Base-by-base conservation (phyloP, 139 green algal species). In the Trebouxia sp. region DNA sequence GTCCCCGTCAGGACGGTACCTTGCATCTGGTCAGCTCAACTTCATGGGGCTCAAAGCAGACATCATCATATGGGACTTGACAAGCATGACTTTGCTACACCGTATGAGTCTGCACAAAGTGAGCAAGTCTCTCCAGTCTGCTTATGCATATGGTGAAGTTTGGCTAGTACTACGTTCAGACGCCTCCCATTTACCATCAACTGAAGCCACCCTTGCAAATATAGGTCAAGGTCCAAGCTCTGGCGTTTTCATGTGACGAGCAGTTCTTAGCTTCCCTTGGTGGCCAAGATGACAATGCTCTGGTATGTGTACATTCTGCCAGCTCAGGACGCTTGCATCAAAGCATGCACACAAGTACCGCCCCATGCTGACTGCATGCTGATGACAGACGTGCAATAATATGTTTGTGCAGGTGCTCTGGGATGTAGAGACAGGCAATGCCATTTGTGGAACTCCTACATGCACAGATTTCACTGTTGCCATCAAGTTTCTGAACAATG, bases 11-110 rank as follows among this genome's bases (percentile, higher is more conserved):
- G 94, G 94, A 6, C 83, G 88, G 24, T 95, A 92, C 84, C 87
- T 97, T 4, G 93, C 93, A 1, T 92, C 90, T 32, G 72, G 72
- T n/a, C 92, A 96, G 82, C 80, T 93, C 53, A 96, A 92, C 0
- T 93, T 94, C 87, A 93, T 95, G 90, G 94, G 94, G 9, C 94
- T 96, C 84, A 89, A 84, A 22, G 94, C 94, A 26, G 92, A 96
- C 55, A 92, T 97, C 67, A 95, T 96, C 81, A 86, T 97, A 12
- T 97, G 94, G 94, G 92, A 96, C 82, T 42, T 96, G 53, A 88
- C 92, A 45, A 82, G 76, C 0, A 83, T 84, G 17, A 86, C 82
- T 42, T 74, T 93, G 17, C 15, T 95, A 50, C 91, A 96, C 82
- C 80, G 89, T 17, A 88, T 96, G 88, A 86, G 79, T 8, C 84